These are phyloP conservation scores for Cordyceps fumosorosea DNA, from an alignment of 2,329 filamentous ascomycete species.

Conservation along the genomic window DNA sequence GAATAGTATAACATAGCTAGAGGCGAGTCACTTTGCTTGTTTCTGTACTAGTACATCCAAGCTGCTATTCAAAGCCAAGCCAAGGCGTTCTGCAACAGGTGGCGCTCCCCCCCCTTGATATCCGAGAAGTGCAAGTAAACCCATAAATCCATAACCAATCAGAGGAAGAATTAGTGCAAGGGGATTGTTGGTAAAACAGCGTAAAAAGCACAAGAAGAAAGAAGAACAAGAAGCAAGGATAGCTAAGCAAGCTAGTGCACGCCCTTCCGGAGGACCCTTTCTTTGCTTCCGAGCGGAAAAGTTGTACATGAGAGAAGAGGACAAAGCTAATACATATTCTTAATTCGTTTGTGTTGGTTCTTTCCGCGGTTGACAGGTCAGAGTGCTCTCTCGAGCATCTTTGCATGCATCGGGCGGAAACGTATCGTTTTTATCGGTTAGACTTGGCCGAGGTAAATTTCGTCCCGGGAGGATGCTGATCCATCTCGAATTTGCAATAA, in stretches of 20 bases:
- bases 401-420: not conserved
- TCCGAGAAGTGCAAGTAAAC: not conserved
- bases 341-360: not conserved
- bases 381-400: not conserved
- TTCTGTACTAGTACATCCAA: not conserved
- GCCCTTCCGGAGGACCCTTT: not conserved
- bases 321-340: not conserved
- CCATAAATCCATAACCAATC: not conserved
- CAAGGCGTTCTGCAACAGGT: not conserved
- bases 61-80: not conserved
- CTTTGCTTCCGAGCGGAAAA: not conserved
- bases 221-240: not conserved
- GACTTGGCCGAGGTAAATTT: constrained; percentile 25
- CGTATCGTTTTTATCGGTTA: not conserved
- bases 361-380: not conserved
- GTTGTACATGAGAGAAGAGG: not conserved
- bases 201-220: not conserved
- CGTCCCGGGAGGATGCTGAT: constrained; percentile 52
- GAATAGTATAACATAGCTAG: not conserved
- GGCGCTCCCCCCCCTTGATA: not conserved
- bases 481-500: constrained; percentile 47
- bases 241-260: not conserved
- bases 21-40: not conserved
- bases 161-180: not conserved
- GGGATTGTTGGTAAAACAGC: too few relatives aligned